Evolutionary conservation across 768 basidiomycete species (phyloP).

Genomic region (Termitomyces sp.): DNA sequence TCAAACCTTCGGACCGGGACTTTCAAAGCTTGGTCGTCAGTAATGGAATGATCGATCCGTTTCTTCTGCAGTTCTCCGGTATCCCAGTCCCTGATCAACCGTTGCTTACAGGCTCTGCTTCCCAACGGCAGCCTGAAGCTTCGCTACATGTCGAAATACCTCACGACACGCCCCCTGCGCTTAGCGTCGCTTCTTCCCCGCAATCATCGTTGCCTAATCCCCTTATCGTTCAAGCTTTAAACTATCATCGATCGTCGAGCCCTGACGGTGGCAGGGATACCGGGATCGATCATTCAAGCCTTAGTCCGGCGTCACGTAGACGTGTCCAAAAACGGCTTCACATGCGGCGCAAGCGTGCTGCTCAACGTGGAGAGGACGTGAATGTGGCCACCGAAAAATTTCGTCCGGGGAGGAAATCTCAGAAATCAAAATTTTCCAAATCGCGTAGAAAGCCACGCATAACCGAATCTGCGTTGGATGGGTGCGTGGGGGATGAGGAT

Average conservation of each 20-base stretch:
- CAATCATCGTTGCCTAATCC: constrained; percentile 1
- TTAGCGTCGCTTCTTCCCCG: constrained; percentile 7
- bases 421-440: constrained; percentile 19
- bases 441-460: constrained; percentile 9
- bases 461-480: neutral
- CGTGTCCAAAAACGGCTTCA: constrained; percentile 61
- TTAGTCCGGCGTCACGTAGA: constrained; percentile 49
- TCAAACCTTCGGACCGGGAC: constrained; percentile 10
- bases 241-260: constrained; percentile 9
- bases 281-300: constrained; percentile 20
- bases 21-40: constrained; percentile 7
- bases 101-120: neutral
- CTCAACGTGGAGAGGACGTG: constrained; percentile 32
- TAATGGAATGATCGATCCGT: constrained; percentile 15
- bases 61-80: constrained; percentile 3
- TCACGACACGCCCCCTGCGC: neutral
- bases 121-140: neutral
- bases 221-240: constrained; percentile 6
- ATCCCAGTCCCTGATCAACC: constrained; percentile 9
- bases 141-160: constrained; percentile 5
- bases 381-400: constrained; percentile 30
- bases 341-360: constrained; percentile 71
- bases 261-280: constrained; percentile 6
- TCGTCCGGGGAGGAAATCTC: constrained; percentile 32
- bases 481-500: constrained; percentile 1